These are phyloP conservation scores for Arxiozyma telluris DNA, from an alignment of 1,139 yeast species.

Conservation along the genomic window DNA sequence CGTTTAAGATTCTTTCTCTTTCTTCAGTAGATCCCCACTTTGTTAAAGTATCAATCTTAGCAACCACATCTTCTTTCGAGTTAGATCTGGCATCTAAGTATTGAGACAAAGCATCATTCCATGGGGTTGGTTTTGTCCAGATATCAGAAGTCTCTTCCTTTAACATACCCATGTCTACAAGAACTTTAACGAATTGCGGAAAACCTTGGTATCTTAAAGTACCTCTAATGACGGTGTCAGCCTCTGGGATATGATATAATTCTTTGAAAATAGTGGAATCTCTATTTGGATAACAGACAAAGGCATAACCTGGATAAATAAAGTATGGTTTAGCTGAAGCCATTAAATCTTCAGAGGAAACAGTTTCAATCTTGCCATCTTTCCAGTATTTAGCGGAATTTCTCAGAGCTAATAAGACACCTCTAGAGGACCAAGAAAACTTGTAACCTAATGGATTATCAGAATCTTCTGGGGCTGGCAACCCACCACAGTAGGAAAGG, in stretches of 20 bases:
- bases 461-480: conserved; percentile 95
- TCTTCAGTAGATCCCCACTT: conserved; percentile 74
- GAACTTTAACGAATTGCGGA: conserved; percentile 94
- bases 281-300: conserved; percentile 95
- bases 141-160: conserved; percentile 60
- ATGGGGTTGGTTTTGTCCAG: conserved; percentile 53
- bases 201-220: conserved; percentile 96
- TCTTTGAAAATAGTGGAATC: conserved; percentile 92
- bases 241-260: conserved; percentile 91
- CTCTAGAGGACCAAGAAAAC: conserved; percentile 98
- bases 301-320: conserved; percentile 91
- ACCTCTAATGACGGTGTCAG: conserved; percentile 93
- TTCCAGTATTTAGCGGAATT: conserved; percentile 85
- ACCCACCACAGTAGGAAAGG: conserved; percentile 96
- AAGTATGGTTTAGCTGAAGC: conserved; percentile 90
- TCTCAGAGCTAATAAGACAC: conserved; percentile 90
- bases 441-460: conserved; percentile 98
- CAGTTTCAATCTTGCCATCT: conserved; percentile 72
- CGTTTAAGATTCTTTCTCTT: conserved; percentile 77
- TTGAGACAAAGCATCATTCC: conserved; percentile 82
- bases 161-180: conserved; percentile 89
- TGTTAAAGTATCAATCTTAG: conserved; percentile 69
- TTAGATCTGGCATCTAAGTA: conserved; percentile 67
- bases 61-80: conserved; percentile 61
- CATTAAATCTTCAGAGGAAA: conserved; percentile 88